These are phyloP conservation scores for Serendipita vermifera DNA, from an alignment of 768 basidiomycete genomes.

Conservation along the genomic window DNA sequence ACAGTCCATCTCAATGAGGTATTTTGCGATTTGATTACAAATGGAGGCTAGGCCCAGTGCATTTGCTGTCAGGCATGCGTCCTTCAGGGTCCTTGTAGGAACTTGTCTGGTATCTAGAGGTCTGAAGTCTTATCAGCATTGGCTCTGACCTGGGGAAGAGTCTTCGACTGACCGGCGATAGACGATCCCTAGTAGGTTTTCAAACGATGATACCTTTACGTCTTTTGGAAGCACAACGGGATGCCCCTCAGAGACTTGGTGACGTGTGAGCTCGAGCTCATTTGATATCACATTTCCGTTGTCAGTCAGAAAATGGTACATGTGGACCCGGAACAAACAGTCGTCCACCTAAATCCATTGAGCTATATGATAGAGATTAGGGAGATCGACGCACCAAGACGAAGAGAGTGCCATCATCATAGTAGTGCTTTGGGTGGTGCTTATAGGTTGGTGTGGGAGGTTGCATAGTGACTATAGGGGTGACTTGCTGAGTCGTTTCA, in stretches of 20 bases:
- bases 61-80: not conserved
- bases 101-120: not conserved
- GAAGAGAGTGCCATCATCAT: not conserved
- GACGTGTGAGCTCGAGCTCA: too few relatives aligned
- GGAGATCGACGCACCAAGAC: not conserved
- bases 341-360: not conserved
- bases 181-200: not conserved
- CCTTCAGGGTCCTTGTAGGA: not conserved
- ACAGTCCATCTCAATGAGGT: not conserved
- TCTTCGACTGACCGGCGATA: not conserved
- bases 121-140: not conserved
- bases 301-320: not conserved
- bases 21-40: conserved; percentile 1
- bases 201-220: not conserved
- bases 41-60: not conserved
- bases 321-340: not conserved
- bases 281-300: not conserved
- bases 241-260: too few relatives aligned
- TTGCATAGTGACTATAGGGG: too few relatives aligned
- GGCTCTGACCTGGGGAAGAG: not conserved
- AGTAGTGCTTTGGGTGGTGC: not conserved
- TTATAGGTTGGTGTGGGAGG: not conserved
- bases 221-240: not conserved
- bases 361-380: not conserved
- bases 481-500: too few relatives aligned